Percentiles rank a stretch among this genome's conserved stretches.
These are phyloP conservation scores for Tuber calosporum DNA, from an alignment of 495 filamentous ascomycete genomes.

Conservation along the genomic window DNA sequence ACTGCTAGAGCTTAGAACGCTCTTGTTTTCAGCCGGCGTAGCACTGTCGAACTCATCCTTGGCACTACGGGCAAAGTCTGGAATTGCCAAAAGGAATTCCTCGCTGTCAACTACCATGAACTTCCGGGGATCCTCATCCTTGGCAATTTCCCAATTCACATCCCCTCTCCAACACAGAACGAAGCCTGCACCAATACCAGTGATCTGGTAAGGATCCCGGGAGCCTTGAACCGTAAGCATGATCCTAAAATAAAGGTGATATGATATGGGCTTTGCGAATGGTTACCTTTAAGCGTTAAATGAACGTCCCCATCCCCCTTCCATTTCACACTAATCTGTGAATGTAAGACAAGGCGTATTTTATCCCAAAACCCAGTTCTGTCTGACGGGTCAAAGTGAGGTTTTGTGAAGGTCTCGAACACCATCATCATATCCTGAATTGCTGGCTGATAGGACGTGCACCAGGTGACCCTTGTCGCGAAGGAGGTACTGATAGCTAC, in stretches of 20 bases:
- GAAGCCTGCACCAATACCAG: conserved; percentile 86
- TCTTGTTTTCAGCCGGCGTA: conserved; percentile 55
- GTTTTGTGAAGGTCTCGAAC: conserved; percentile 93
- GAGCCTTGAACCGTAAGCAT: conserved; percentile 49
- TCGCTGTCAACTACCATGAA: conserved; percentile 95
- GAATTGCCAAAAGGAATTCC: conserved; percentile 87
- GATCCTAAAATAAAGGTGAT: neutral
- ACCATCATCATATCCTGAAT: conserved; percentile 99
- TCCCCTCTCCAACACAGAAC: conserved; percentile 96
- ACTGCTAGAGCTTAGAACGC: conserved; percentile 56
- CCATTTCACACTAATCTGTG: conserved; percentile 81
- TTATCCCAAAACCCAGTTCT: conserved; percentile 98
- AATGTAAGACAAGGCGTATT: conserved; percentile 89
- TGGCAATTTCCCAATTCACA: conserved; percentile 74
- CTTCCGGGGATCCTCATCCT: conserved; percentile 73
- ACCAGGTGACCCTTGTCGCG: conserved; percentile 91
- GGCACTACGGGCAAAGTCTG: conserved; percentile 84
- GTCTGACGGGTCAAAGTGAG: conserved; percentile 86
- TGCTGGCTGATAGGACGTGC: conserved; percentile 91
- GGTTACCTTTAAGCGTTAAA: conserved; percentile 73
- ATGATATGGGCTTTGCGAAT: neutral
- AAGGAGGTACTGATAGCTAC: conserved; percentile 87
- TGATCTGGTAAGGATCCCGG: conserved; percentile 88
- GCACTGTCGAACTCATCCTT: conserved; percentile 55
- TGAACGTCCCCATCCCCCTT: conserved; percentile 94